Evolutionary conservation across 495 filamentous ascomycete species (phyloP).

Genomic region (Friedmanniomyces endolithicus): DNA sequence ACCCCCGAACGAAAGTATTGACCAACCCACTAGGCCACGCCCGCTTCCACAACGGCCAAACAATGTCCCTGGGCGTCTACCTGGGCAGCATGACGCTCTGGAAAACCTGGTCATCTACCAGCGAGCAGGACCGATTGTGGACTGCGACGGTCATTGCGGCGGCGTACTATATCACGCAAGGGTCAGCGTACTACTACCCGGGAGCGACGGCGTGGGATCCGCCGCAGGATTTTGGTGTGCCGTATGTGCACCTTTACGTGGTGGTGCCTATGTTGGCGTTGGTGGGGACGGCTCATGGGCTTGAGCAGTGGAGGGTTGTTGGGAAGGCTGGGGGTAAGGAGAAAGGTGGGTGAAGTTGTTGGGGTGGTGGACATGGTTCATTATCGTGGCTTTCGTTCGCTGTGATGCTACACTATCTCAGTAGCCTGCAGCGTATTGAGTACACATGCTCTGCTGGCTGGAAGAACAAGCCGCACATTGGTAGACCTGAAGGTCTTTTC

Average conservation of each 20-base stretch:
- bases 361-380: not conserved
- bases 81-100: not conserved
- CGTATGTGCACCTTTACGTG: not conserved
- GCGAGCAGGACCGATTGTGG: not conserved
- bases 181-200: not conserved
- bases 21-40: slow-evolving; percentile 16
- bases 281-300: not conserved
- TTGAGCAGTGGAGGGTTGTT: not conserved
- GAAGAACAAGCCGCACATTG: too few species aligned
- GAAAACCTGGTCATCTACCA: not conserved
- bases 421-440: too few species aligned
- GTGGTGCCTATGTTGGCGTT: not conserved
- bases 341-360: not conserved
- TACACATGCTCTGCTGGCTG: too few species aligned
- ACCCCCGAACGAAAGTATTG: not conserved
- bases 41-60: slow-evolving; percentile 30
- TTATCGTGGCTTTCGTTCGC: too few species aligned
- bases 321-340: not conserved
- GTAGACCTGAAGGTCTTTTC: not conserved
- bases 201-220: not conserved
- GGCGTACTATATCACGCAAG: not conserved
- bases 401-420: too few species aligned
- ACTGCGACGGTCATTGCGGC: not conserved
- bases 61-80: slow-evolving; percentile 17
- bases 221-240: not conserved